These are phyloP conservation scores for Gnaphalium uliginosum DNA, from an alignment of 129 eudicot species.

Conservation along the genomic window DNA sequence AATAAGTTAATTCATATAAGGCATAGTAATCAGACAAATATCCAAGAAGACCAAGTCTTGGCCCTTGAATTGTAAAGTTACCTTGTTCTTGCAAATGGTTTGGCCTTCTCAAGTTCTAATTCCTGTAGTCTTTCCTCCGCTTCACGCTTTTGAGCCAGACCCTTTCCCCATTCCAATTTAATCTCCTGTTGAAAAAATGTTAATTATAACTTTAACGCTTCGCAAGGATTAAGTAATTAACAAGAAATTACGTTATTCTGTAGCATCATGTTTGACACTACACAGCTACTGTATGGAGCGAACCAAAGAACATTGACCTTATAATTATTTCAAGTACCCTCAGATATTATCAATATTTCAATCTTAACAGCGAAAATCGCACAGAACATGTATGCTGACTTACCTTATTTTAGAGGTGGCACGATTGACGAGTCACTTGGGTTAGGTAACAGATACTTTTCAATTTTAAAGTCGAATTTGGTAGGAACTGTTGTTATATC, in stretches of 20 bases:
- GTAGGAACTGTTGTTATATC: too few relatives aligned
- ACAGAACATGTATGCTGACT: not conserved
- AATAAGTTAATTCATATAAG: not conserved
- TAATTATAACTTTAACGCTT: not conserved
- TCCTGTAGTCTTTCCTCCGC: conserved; percentile 77
- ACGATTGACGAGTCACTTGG: not conserved
- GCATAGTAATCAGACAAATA: not conserved
- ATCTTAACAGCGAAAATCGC: not conserved
- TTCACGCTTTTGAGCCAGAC: conserved; percentile 93
- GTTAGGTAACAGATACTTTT: too few relatives aligned
- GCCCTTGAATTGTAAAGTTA: conserved; percentile 20
- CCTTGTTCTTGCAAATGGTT: conserved; percentile 98
- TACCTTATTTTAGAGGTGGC: not conserved
- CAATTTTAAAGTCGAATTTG: too few relatives aligned
- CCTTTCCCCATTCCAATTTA: conserved; percentile 97
- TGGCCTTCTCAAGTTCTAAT: conserved; percentile 77
- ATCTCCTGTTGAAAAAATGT: conserved; percentile 55
- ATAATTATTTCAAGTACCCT: not conserved
- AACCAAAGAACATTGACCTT: not conserved
- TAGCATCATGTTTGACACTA: not conserved
- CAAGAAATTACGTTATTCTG: not conserved
- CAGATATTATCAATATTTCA: not conserved
- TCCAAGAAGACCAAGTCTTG: not conserved
- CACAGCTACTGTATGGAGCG: not conserved
- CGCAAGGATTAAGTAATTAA: not conserved